Conservation (phyloP, 305 asterid genomes). For the Plantago rigida region DNA sequence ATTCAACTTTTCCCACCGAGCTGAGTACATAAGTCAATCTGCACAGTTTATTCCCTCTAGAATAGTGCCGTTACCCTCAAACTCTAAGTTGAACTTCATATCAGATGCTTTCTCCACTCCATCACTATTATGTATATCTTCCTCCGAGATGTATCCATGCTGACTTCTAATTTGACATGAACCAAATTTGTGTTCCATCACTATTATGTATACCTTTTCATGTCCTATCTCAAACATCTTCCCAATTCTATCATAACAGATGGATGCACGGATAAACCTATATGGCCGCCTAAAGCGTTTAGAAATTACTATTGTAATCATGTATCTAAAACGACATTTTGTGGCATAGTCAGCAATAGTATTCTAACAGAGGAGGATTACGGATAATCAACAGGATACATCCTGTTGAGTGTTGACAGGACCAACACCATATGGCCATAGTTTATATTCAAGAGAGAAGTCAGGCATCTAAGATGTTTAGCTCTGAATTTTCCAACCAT, state of each 20-base stretch:
- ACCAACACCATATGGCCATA: background rate
- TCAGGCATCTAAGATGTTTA: background rate
- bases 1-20: background rate
- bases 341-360: background rate
- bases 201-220: too few species aligned
- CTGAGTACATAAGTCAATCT: background rate
- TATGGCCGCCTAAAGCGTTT: background rate
- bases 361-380: background rate
- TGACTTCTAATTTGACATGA: too few species aligned
- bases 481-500: background rate
- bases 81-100: background rate
- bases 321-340: background rate
- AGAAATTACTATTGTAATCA: background rate
- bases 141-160: too few species aligned
- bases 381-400: background rate
- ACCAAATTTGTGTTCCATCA: too few species aligned
- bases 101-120: background rate
- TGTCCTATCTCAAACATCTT: too few species aligned
- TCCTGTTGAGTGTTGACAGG: background rate
- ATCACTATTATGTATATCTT: background rate
- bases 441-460: background rate
- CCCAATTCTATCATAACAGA: background rate
- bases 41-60: background rate
- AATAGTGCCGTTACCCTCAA: background rate
- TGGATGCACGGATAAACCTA: background rate